Conservation (phyloP, 352 stramenopile species). For the Globisporangium nagaii region DNA sequence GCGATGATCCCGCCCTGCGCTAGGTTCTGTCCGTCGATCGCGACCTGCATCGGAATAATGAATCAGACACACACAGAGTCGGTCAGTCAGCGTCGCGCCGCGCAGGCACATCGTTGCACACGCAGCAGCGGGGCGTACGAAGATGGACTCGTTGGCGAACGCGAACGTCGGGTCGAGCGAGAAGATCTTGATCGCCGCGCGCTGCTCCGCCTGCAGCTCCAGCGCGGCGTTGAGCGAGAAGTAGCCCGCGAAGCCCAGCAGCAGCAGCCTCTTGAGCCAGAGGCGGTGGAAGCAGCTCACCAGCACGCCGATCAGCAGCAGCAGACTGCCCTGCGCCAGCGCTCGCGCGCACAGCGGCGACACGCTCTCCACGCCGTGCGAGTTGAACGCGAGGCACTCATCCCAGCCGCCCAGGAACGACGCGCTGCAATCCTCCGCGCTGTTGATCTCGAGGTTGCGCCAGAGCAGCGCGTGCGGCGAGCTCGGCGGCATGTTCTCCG, state of each 20-base stretch:
- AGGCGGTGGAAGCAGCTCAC: constrained; percentile 41
- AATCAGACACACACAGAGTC: no score
- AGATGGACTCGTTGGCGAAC: constrained; percentile 80
- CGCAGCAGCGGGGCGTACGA: constrained; percentile 49
- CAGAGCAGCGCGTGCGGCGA: constrained; percentile 14
- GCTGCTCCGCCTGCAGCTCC: constrained; percentile 45
- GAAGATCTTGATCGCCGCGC: constrained; percentile 51
- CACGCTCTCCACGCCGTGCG: neutral
- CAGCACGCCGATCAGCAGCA: constrained; percentile 20
- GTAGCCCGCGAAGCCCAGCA: constrained; percentile 22
- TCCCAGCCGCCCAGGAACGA: constrained; percentile 9
- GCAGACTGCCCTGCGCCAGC: constrained; percentile 13
- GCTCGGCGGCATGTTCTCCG: neutral
- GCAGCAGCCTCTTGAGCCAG: constrained; percentile 55
- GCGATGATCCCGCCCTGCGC: constrained; percentile 59
- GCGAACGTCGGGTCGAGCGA: constrained; percentile 71
- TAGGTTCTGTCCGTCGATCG: constrained; percentile 78
- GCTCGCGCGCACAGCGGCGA: constrained; percentile 11
- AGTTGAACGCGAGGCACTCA: constrained; percentile 6
- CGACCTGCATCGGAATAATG: constrained; percentile 30
- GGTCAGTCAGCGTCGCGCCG: no score
- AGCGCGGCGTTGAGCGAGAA: constrained; percentile 25
- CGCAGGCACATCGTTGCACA: neutral
- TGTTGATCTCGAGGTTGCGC: constrained; percentile 19
- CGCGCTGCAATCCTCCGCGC: neutral